These are phyloP conservation scores for Aspergillus tanneri DNA, from an alignment of 2,329 filamentous ascomycete species.

Conservation along the genomic window DNA sequence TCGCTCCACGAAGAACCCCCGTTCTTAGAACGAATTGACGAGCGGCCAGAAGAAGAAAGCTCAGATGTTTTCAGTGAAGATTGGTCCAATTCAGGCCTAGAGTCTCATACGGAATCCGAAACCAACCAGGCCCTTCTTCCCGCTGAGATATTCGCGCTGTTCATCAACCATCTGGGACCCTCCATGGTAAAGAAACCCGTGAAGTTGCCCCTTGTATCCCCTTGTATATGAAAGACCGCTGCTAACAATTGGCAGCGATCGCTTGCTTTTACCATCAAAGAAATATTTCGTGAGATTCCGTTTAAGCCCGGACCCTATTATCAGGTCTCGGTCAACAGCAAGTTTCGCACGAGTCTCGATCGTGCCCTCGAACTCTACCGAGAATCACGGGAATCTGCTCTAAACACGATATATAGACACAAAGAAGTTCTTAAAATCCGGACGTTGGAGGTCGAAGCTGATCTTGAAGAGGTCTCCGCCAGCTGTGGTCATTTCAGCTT, in stretches of 20 bases:
- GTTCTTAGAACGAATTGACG: slow-evolving; percentile 61
- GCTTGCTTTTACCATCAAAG: slow-evolving; percentile 83
- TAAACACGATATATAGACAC: slow-evolving; percentile 75
- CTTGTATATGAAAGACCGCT: neutral
- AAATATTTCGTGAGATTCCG: slow-evolving; percentile 82
- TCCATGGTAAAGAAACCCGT: slow-evolving; percentile 62
- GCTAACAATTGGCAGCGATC: slow-evolving; percentile 61
- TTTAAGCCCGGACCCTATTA: slow-evolving; percentile 69
- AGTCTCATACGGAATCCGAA: slow-evolving; percentile 14
- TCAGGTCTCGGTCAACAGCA: slow-evolving; percentile 71
- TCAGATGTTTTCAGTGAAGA: slow-evolving; percentile 20
- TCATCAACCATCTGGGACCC: slow-evolving; percentile 83
- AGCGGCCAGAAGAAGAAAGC: slow-evolving; percentile 58
- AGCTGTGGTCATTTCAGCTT: slow-evolving; percentile 97
- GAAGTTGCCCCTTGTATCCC: neutral
- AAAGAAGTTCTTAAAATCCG: slow-evolving; percentile 69
- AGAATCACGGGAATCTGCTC: slow-evolving; percentile 69
- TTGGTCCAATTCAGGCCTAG: slow-evolving; percentile 5
- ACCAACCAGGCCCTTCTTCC: slow-evolving; percentile 45
- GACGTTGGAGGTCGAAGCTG: slow-evolving; percentile 76
- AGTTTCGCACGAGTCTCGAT: slow-evolving; percentile 75
- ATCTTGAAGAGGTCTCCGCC: slow-evolving; percentile 96
- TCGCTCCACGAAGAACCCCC: slow-evolving; percentile 47
- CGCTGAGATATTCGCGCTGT: slow-evolving; percentile 85
- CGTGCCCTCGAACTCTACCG: slow-evolving; percentile 81